Conservation (phyloP, 352 stramenopile genomes). For the Globisporangium nagaii region DNA sequence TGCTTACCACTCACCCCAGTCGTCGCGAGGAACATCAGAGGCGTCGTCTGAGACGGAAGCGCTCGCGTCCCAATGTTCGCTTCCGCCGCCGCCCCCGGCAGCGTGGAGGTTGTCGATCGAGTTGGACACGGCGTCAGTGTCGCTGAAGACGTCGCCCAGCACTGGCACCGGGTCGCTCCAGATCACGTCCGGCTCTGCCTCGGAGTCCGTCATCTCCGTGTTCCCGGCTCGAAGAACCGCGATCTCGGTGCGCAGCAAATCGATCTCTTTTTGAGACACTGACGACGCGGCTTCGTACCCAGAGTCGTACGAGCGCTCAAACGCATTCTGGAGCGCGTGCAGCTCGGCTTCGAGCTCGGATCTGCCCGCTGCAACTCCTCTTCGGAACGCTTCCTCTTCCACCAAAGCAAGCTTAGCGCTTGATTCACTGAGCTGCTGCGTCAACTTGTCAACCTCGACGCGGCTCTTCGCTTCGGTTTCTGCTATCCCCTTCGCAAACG, state of each 20-base stretch:
- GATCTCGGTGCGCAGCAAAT: conserved; percentile 22
- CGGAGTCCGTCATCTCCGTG: background rate
- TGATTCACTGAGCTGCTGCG: background rate
- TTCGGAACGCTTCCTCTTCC: conserved; percentile 1
- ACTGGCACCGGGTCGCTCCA: conserved; percentile 11
- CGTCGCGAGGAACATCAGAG: conserved; percentile 7
- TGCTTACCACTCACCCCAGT: conserved; percentile 16
- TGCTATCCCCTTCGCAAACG: background rate
- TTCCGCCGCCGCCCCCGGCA: background rate
- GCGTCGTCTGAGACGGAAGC: conserved; percentile 5
- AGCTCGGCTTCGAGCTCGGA: conserved; percentile 2
- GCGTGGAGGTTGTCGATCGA: conserved; percentile 11
- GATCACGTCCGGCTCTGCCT: conserved; percentile 12
- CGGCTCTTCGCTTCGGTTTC: background rate
- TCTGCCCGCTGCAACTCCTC: conserved; percentile 1
- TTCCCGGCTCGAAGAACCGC: background rate
- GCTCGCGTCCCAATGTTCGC: background rate
- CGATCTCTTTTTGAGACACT: conserved; percentile 18
- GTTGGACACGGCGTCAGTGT: conserved; percentile 9
- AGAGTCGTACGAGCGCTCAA: background rate
- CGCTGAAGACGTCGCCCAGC: conserved; percentile 12
- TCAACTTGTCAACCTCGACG: background rate
- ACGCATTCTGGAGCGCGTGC: background rate
- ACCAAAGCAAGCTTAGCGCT: background rate
- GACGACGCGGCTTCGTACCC: conserved; percentile 3